phyloP scores from a whole-genome alignment of 2,329 filamentous ascomycete species.

The Aspergillus caelatus region DNA sequence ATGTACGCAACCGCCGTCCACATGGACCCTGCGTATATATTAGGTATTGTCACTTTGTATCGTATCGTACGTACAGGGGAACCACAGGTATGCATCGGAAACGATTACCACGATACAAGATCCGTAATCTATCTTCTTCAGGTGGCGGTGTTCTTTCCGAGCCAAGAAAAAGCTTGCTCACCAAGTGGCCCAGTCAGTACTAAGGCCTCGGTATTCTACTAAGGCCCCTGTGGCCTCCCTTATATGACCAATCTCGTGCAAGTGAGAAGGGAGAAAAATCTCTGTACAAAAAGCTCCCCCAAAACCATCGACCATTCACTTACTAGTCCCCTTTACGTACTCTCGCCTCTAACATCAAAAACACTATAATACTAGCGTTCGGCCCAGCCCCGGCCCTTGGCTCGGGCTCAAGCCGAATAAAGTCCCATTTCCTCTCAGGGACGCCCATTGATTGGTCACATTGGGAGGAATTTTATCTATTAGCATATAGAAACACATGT shows the following conservation, averaged over 20 bases:
- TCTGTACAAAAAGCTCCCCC: background rate
- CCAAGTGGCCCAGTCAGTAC: constrained; percentile 4
- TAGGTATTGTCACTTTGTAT: background rate
- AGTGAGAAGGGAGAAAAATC: background rate
- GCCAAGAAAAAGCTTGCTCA: constrained; percentile 20
- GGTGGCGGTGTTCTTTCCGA: constrained; percentile 15
- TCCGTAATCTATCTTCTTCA: constrained; percentile 2
- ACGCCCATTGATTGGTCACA: constrained; percentile 1
- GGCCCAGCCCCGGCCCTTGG: constrained; percentile 5
- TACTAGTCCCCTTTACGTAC: constrained; percentile 1
- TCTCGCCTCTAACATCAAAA: background rate
- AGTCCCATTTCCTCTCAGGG: background rate
- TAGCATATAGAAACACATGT: background rate
- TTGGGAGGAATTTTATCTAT: background rate
- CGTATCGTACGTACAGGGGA: background rate
- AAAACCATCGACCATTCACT: background rate
- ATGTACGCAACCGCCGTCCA: background rate
- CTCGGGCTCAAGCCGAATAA: constrained; percentile 9
- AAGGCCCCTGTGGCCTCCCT: background rate
- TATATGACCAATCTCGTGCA: background rate
- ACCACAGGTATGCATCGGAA: background rate
- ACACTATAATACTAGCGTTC: background rate
- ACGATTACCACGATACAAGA: background rate
- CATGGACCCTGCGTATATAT: background rate
- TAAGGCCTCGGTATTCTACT: constrained; percentile 2